Evolutionary conservation across 495 filamentous ascomycete genomes (phyloP), one percentile per base, ranked within the genome.

Genomic region (Aspergillus kassunensis): DNA sequence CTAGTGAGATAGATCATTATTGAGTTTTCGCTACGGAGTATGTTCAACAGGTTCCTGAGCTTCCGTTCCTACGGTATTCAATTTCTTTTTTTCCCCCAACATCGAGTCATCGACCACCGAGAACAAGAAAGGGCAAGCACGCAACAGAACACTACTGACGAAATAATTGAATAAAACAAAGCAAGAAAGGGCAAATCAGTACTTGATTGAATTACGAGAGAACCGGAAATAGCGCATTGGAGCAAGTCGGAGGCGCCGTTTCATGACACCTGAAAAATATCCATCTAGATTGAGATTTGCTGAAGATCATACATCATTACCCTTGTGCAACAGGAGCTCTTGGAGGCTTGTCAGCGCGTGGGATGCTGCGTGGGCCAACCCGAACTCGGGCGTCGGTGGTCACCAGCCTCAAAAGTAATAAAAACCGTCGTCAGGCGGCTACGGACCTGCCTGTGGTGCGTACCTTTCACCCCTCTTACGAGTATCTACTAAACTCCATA

Each of bases 11-110:
- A n/a, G n/a, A n/a, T n/a, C n/a, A n/a, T 24, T 40, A 49, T 46
- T 51, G 48, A 55, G 8, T 53, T 57, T 53, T 33, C n/a, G 31
- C 51, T n/a, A n/a, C n/a, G n/a, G n/a, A n/a, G n/a, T n/a, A n/a
- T 53, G 54, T 56, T 53, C 44, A 53, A 53, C 54, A 63, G 54
- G 54, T 63, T 63, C 60, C 60, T 63, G 56, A 44, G 52, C 54
- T 63, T 63, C 60, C 60, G 56, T 44, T 49, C 54, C 60, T 56
- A 49, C 52, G 54, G 54, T 55, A 59, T 63, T 57, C 48, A 35
- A 55, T 49, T 48, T 55, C 46, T 54, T 51, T 52, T 56, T 57
- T 45, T 50, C 53, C 49, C 42, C 49, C 25, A 34, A 24, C 36
- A 39, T 59, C 31, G 53, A 53, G 42, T 30, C 36, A 39, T 59